phyloP scores from a whole-genome alignment of 176 grass and related monocot species.

The Carex myosuroides region DNA sequence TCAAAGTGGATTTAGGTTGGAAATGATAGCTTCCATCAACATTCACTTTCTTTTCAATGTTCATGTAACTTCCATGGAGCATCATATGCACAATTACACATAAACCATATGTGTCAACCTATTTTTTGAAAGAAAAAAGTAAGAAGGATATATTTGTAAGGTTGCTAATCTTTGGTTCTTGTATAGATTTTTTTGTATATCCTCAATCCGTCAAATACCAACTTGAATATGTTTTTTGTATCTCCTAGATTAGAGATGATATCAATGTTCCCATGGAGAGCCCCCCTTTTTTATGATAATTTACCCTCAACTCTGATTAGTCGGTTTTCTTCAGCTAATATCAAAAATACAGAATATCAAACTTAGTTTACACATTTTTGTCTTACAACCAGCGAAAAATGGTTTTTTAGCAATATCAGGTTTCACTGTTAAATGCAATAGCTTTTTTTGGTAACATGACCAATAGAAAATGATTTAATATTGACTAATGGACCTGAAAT shows the following conservation, averaged over 20 bases:
- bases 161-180: not conserved
- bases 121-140: not conserved
- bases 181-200: not conserved
- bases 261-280: not conserved
- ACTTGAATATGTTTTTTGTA: not conserved
- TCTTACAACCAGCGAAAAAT: not conserved
- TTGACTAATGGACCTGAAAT: conserved; percentile 42
- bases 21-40: conserved; percentile 46
- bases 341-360: not conserved
- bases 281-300: not conserved
- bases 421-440: not conserved
- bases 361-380: not conserved
- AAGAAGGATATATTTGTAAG: not conserved
- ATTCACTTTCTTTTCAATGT: conserved; percentile 37
- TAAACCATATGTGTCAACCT: conserved; percentile 73
- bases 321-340: not conserved
- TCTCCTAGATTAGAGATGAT: not conserved
- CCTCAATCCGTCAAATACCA: not conserved
- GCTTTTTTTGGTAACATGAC: not conserved
- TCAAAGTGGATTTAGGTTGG: conserved; percentile 50
- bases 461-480: not conserved
- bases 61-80: conserved; percentile 65
- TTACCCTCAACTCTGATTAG: not conserved
- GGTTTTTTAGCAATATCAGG: not conserved
- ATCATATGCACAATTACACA: conserved; percentile 92